These are phyloP conservation scores for Gossypium sturtianum DNA, from an alignment of 345 rosid genomes.

Conservation along the genomic window DNA sequence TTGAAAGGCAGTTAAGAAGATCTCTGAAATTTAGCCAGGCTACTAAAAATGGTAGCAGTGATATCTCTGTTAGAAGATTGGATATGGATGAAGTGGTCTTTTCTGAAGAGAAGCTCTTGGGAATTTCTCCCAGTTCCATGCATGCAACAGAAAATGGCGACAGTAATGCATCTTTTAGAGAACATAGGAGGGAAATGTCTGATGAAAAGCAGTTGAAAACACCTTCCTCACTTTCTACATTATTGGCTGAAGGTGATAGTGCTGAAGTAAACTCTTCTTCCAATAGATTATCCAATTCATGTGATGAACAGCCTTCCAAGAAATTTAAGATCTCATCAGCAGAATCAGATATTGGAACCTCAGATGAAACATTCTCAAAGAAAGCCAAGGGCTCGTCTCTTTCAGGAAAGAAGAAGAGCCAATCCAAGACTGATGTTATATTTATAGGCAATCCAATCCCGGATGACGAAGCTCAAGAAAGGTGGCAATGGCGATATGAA, in stretches of 20 bases:
- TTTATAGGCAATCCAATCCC: slow-evolving; percentile 72
- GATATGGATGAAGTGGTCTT: slow-evolving; percentile 7
- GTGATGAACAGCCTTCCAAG: slow-evolving; percentile 32
- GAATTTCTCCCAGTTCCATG: slow-evolving; percentile 26
- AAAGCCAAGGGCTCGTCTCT: slow-evolving; percentile 21
- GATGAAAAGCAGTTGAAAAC: slow-evolving; percentile 16
- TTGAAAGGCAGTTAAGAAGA: slow-evolving; percentile 11
- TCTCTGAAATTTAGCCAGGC: slow-evolving; percentile 22
- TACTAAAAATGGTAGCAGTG: slow-evolving; percentile 14
- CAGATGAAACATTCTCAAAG: slow-evolving; percentile 22
- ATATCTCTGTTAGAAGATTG: slow-evolving; percentile 4
- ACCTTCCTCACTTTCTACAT: slow-evolving; percentile 6
- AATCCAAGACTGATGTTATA: slow-evolving; percentile 12
- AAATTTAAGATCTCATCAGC: slow-evolving; percentile 19
- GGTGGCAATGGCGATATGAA: slow-evolving; percentile 89
- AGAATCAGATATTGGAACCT: slow-evolving; percentile 22
- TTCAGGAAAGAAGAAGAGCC: slow-evolving; percentile 19
- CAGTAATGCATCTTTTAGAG: slow-evolving; percentile 15
- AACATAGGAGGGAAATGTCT: slow-evolving; percentile 9
- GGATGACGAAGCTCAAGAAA: slow-evolving; percentile 60
- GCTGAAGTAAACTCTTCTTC: slow-evolving; percentile 11
- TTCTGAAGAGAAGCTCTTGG: slow-evolving; percentile 14
- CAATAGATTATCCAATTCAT: slow-evolving; percentile 13
- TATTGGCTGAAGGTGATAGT: background rate
- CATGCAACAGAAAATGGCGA: slow-evolving; percentile 21